These are phyloP conservation scores for Puccinia horiana DNA, from an alignment of 1,284 basidiomycete species.

Conservation along the genomic window DNA sequence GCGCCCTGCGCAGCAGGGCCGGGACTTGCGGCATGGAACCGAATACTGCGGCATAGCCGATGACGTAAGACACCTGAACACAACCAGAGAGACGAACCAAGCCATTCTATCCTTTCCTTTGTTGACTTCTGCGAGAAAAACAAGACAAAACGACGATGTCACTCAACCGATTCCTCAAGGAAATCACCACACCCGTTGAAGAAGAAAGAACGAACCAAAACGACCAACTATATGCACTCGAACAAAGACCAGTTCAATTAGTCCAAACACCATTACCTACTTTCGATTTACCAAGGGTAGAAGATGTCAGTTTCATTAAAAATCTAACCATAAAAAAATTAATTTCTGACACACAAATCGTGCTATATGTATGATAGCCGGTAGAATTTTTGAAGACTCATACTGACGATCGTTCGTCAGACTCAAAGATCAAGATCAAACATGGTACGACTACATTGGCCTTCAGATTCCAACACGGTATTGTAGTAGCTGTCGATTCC, in stretches of 20 bases:
- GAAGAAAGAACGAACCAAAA: slow-evolving; percentile 9
- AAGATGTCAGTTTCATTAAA: slow-evolving; percentile 31
- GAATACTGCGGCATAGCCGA: too few species aligned
- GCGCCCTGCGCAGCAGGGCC: too few species aligned
- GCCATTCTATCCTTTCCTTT: too few species aligned
- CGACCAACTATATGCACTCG: slow-evolving; percentile 39
- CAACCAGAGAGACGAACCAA: too few species aligned
- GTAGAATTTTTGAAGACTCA: slow-evolving; percentile 81
- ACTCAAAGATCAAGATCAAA: slow-evolving; percentile 81
- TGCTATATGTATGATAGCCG: slow-evolving; percentile 68
- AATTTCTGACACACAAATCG: neutral
- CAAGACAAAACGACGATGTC: slow-evolving; percentile 1
- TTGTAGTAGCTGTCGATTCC: slow-evolving; percentile 97
- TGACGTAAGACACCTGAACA: too few species aligned
- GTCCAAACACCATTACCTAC: slow-evolving; percentile 28
- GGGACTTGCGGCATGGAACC: too few species aligned
- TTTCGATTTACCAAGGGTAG: slow-evolving; percentile 42
- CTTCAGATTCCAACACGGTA: slow-evolving; percentile 93
- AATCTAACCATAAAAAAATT: neutral
- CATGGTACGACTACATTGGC: slow-evolving; percentile 98
- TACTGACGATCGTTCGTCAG: slow-evolving; percentile 79
- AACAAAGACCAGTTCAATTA: neutral
- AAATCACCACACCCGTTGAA: neutral
- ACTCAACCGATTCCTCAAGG: slow-evolving; percentile 25
- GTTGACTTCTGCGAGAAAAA: too few species aligned